Evolutionary conservation across 2,329 filamentous ascomycete species (phyloP), one percentile per base, ranked within the genome.

Genomic region (Nemania abortiva): DNA sequence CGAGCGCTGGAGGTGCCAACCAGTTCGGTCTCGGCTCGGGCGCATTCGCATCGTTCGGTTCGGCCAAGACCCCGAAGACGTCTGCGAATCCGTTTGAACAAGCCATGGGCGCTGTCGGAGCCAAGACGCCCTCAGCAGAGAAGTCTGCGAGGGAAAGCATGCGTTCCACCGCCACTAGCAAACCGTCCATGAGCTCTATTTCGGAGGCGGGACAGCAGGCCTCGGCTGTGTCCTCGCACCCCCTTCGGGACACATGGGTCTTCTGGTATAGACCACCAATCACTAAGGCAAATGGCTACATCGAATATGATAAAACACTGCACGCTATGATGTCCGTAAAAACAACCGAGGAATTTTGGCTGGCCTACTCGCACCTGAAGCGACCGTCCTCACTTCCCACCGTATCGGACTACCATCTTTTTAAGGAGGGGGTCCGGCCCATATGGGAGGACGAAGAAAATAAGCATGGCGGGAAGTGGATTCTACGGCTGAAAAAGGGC

Each of bases 371-470:
- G 63, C 94, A 98, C 81, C 87, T 99, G 56, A 97, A 97, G 83
- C 90, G 92, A 31, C 96, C 97, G 2, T 98, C 95, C 42, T 85
- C 88, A 39, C 86, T 99, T 66, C 95, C 95, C 6, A 91, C 95
- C 4, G 95, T 98, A 34, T 98, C 95, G 27, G 96, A 99, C 82
- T 99, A 98, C 79, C 96, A 99, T 80, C 91, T 99, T 69, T 99
- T 99, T 86, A 97, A 96, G 82, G 94, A 96, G 78, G 95, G 95
- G 63, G 95, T 99, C 70, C 90, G 96, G 69, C 96, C 96, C 24
- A 96, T 99, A 75, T 99, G 96, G 96, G 96, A 99, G 81, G 96
- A 99, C 75, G 94, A 97, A 55, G 94, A 97, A 79, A 99, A 99
- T 83, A 96, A 94, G 81, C 92, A 91, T 74, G 96, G 96, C 63